Conservation (phyloP, 768 basidiomycete species). For the Russula ochroleuca region DNA sequence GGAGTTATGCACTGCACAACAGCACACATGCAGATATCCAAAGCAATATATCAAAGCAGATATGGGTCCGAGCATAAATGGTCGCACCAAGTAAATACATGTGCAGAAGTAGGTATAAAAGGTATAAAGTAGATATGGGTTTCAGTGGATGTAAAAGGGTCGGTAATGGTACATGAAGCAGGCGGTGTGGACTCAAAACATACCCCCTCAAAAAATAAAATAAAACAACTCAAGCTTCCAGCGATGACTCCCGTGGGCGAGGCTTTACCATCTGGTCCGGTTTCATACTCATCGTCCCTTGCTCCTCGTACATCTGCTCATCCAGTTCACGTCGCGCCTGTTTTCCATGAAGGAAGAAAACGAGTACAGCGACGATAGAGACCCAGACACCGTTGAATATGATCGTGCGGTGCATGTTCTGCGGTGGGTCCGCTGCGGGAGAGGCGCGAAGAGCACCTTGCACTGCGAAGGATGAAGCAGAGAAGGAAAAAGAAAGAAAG, state of each 20-base stretch:
- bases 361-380: constrained; percentile 36
- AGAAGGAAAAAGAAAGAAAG: background rate
- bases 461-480: background rate
- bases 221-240: background rate
- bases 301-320: constrained; percentile 42
- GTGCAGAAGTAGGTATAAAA: no score
- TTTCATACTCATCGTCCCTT: background rate
- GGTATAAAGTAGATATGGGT: no score
- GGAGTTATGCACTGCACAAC: no score
- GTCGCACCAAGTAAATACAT: no score
- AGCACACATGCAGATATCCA: no score
- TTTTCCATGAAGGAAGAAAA: constrained; percentile 54
- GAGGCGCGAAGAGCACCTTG: constrained; percentile 66
- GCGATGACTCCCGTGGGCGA: background rate
- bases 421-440: constrained; percentile 56
- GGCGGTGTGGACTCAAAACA: background rate
- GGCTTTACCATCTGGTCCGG: background rate
- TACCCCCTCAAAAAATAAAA: background rate
- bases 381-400: constrained; percentile 61
- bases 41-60: no score
- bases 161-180: no score
- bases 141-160: no score
- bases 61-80: no score
- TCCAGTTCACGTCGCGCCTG: constrained; percentile 63
- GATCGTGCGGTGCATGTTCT: constrained; percentile 64